Conservation (phyloP, 495 filamentous ascomycete genomes). For the Alectoria sarmentosa region DNA sequence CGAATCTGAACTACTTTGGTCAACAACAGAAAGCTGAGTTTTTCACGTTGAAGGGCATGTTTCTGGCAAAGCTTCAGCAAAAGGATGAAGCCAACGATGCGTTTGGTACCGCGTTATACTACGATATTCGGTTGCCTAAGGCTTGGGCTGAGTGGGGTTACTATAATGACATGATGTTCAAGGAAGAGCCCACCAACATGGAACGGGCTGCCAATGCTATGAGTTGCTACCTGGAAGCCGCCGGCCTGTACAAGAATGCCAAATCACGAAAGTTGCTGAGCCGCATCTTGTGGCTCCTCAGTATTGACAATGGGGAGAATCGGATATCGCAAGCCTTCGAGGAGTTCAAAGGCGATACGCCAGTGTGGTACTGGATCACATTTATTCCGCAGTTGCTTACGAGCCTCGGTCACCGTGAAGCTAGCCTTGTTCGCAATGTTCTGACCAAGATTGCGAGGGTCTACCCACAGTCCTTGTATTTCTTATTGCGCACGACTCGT, state of each 20-base stretch:
- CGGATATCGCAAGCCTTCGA: conserved; percentile 76
- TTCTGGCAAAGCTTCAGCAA: conserved; percentile 84
- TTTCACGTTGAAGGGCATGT: conserved; percentile 99
- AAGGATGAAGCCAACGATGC: conserved; percentile 87
- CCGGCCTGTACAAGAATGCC: conserved; percentile 89
- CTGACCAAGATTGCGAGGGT: conserved; percentile 89
- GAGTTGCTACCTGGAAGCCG: conserved; percentile 93
- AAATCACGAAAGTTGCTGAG: conserved; percentile 96
- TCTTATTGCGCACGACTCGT: conserved; percentile 84
- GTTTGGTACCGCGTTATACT: conserved; percentile 89
- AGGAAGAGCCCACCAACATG: conserved; percentile 72
- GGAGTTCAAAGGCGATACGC: conserved; percentile 90
- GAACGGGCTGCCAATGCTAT: conserved; percentile 80
- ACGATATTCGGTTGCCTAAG: conserved; percentile 90
- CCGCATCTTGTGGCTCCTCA: conserved; percentile 91
- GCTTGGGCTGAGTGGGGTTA: conserved; percentile 99
- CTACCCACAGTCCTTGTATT: conserved; percentile 92
- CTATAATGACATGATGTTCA: conserved; percentile 94
- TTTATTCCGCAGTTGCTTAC: conserved; percentile 95
- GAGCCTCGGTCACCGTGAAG: conserved; percentile 83
- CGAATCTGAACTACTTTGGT: conserved; percentile 97
- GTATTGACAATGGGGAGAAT: conserved; percentile 81
- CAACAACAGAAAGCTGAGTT: conserved; percentile 96
- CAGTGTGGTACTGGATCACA: conserved; percentile 99
- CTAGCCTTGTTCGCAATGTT: conserved; percentile 71